Percentiles rank a stretch among this genome's conserved stretches.
Conservation (phyloP, 345 rosid genomes). For the Psidium guajava region DNA sequence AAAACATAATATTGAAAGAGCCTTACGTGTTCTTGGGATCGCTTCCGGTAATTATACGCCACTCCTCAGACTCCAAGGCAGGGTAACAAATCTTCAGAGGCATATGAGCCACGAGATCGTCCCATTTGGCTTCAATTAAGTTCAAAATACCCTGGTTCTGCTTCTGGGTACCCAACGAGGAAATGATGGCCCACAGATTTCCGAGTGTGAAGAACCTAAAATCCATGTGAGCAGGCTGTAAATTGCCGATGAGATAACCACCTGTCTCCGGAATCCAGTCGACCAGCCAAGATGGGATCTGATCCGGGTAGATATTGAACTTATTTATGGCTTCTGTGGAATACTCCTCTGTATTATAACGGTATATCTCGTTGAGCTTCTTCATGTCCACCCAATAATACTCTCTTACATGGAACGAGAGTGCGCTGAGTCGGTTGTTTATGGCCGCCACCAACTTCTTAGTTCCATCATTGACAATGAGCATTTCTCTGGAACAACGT, state of each 20-base stretch:
- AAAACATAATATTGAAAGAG: background rate
- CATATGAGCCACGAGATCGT: constrained; percentile 84
- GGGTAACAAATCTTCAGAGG: constrained; percentile 95
- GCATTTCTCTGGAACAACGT: constrained; percentile 89
- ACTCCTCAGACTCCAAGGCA: constrained; percentile 77
- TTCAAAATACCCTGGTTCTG: constrained; percentile 76
- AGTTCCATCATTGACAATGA: constrained; percentile 67
- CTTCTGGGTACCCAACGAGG: constrained; percentile 58
- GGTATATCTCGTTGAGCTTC: constrained; percentile 88
- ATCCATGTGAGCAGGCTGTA: constrained; percentile 98
- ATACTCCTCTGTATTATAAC: constrained; percentile 92
- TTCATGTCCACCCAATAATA: constrained; percentile 83
- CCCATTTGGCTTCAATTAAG: constrained; percentile 76
- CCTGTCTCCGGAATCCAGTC: constrained; percentile 90
- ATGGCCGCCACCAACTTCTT: constrained; percentile 74
- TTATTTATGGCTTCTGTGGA: constrained; percentile 81
- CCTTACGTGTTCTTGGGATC: constrained; percentile 98
- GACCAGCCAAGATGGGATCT: constrained; percentile 89
- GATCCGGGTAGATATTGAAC: constrained; percentile 95
- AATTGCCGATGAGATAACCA: constrained; percentile 84
- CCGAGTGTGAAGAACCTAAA: constrained; percentile 96
- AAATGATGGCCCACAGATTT: constrained; percentile 74
- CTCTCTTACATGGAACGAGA: constrained; percentile 84
- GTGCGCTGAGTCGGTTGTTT: constrained; percentile 77
- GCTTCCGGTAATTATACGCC: constrained; percentile 92